A percentile compares a stretch with the other conserved stretches of the same genome.
Conservation (phyloP, 2,329 filamentous ascomycete genomes). For the Apiospora kogelbergensis region DNA sequence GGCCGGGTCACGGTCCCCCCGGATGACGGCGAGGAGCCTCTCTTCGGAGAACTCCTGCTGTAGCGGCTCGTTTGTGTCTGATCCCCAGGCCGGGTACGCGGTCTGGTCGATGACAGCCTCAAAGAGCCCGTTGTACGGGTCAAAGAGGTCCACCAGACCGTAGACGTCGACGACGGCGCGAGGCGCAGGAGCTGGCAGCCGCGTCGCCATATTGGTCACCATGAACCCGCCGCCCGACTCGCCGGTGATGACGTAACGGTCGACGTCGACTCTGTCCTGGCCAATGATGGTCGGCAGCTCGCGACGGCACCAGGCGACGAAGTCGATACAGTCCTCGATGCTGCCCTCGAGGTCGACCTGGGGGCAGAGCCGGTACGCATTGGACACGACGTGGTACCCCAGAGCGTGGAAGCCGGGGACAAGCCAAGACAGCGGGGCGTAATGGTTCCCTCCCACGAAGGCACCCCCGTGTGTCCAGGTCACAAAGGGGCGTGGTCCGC, state of each 20-base stretch:
- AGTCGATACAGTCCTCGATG: constrained; percentile 7
- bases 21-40: constrained; percentile 2
- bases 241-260: constrained; percentile 3
- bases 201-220: constrained; percentile 6
- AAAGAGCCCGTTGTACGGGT: not conserved
- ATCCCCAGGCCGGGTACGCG: not conserved
- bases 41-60: constrained; percentile 5
- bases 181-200: not conserved
- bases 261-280: not conserved
- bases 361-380: constrained; percentile 4
- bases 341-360: not conserved
- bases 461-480: constrained; percentile 10
- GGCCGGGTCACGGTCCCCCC: not conserved
- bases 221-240: constrained; percentile 2
- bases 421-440: constrained; percentile 6
- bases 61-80: not conserved
- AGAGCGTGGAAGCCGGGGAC: constrained; percentile 6
- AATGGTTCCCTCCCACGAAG: not conserved
- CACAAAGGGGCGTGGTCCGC: constrained; percentile 2
- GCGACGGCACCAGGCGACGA: constrained; percentile 5
- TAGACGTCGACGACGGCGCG: constrained; percentile 3
- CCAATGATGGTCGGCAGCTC: constrained; percentile 6
- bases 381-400: constrained; percentile 5
- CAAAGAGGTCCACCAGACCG: not conserved
- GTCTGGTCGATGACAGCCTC: not conserved